Evolutionary conservation across 1,284 basidiomycete genomes (phyloP).

Genomic region (Cryptococcus floricola): DNA sequence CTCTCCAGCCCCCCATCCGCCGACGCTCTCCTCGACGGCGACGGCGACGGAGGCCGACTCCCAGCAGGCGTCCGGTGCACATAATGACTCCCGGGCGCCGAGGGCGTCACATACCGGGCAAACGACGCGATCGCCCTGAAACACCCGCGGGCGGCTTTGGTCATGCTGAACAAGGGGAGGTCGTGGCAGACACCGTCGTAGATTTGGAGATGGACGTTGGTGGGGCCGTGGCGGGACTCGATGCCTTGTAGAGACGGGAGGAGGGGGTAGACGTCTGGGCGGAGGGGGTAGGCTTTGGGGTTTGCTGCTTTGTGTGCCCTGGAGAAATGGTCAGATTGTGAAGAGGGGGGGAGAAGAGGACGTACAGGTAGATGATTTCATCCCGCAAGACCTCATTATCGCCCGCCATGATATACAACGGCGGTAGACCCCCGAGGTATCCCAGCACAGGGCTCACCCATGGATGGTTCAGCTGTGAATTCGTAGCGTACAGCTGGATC

Average conservation of each 20-base stretch:
- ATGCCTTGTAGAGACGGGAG: conserved; percentile 66
- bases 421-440: conserved; percentile 87
- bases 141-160: conserved; percentile 56
- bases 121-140: conserved; percentile 49
- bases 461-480: conserved; percentile 77
- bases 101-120: conserved; percentile 48
- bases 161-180: conserved; percentile 77
- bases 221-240: conserved; percentile 62
- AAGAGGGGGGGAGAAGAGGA: conserved; percentile 13
- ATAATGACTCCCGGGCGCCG: conserved; percentile 26
- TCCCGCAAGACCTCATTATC: conserved; percentile 90
- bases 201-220: conserved; percentile 83
- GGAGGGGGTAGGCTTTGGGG: conserved; percentile 68
- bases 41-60: too few relatives aligned
- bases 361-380: conserved; percentile 82
- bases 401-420: conserved; percentile 77
- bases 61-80: conserved; percentile 1
- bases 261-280: conserved; percentile 58
- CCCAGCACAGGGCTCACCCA: conserved; percentile 77
- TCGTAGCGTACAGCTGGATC: conserved; percentile 84
- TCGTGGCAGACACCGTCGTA: conserved; percentile 55
- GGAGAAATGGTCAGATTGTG: neutral
- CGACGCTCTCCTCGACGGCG: too few relatives aligned
- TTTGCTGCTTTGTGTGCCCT: conserved; percentile 91
- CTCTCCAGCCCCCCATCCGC: too few relatives aligned